Percentiles rank a stretch among this genome's conserved stretches.
Evolutionary conservation across 108 stramenopile genomes (phyloP).

Genomic region (Stephanodiscus triporus): DNA sequence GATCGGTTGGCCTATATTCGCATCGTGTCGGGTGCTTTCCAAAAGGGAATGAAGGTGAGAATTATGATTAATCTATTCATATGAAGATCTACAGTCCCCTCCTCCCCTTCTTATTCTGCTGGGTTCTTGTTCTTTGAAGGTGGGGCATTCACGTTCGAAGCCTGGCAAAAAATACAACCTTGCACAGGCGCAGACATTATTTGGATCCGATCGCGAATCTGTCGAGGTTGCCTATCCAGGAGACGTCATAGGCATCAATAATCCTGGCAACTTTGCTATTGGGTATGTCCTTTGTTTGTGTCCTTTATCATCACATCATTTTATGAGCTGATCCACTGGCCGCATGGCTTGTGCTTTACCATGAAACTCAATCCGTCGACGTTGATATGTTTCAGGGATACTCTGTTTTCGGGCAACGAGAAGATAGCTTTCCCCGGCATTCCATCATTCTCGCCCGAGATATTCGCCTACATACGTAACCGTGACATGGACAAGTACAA

Average conservation of each 20-base stretch:
- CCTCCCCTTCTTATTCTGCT: background rate
- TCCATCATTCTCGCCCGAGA: conserved; percentile 93
- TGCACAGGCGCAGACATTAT: conserved; percentile 93
- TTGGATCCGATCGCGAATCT: conserved; percentile 89
- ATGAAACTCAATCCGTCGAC: background rate
- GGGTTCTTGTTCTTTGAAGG: background rate
- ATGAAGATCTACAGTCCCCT: conserved; percentile 29
- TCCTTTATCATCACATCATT: background rate
- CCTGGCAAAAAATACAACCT: conserved; percentile 87
- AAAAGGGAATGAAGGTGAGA: conserved; percentile 92
- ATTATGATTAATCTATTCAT: no score
- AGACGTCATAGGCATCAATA: conserved; percentile 97
- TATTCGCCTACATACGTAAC: conserved; percentile 90
- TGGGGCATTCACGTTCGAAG: conserved; percentile 81
- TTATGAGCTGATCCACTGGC: background rate
- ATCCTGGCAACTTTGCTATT: conserved; percentile 91
- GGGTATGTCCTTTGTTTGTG: conserved; percentile 30
- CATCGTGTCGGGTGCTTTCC: conserved; percentile 87
- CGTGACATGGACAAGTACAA: conserved; percentile 94
- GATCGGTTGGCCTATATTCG: conserved; percentile 94
- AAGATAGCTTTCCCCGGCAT: conserved; percentile 91
- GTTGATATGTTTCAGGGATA: conserved; percentile 43
- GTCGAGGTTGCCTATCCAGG: conserved; percentile 94
- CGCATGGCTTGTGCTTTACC: background rate
- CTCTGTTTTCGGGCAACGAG: conserved; percentile 76